These are phyloP conservation scores for Marchantia paleacea DNA, from an alignment of 225 moss, liverwort and hornwort species.

Conservation along the genomic window DNA sequence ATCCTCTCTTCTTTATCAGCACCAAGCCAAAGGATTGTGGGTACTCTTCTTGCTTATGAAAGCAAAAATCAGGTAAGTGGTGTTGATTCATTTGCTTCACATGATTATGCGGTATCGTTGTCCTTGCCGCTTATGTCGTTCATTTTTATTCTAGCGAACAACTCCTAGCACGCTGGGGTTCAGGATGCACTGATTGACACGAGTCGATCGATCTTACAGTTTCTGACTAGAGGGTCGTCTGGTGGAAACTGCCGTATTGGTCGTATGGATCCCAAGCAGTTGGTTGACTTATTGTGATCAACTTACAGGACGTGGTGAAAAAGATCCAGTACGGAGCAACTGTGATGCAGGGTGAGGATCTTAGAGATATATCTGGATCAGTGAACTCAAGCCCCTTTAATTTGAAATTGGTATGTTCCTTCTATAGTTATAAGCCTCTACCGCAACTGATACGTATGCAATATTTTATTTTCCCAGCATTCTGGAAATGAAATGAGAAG, in stretches of 20 bases:
- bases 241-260: neutral
- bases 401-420: slow-evolving; percentile 33
- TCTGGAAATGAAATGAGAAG: too few species aligned
- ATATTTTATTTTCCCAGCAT: too few species aligned
- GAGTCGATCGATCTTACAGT: neutral
- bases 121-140: neutral
- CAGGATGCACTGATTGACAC: neutral
- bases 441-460: too few species aligned
- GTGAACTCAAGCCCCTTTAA: slow-evolving; percentile 20
- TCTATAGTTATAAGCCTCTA: neutral
- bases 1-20: slow-evolving; percentile 55
- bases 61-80: slow-evolving; percentile 74
- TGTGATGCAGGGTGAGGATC: slow-evolving; percentile 3
- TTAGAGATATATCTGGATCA: slow-evolving; percentile 17
- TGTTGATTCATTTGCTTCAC: neutral
- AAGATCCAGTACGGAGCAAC: slow-evolving; percentile 38
- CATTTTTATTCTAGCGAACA: neutral
- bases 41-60: slow-evolving; percentile 76
- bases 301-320: slow-evolving; percentile 41
- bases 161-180: neutral
- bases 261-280: neutral
- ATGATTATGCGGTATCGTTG: neutral
- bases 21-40: slow-evolving; percentile 55
- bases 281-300: neutral
- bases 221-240: neutral